These are phyloP conservation scores for Silene uniflora DNA, from an alignment of 148 eudicot genomes.

Conservation along the genomic window DNA sequence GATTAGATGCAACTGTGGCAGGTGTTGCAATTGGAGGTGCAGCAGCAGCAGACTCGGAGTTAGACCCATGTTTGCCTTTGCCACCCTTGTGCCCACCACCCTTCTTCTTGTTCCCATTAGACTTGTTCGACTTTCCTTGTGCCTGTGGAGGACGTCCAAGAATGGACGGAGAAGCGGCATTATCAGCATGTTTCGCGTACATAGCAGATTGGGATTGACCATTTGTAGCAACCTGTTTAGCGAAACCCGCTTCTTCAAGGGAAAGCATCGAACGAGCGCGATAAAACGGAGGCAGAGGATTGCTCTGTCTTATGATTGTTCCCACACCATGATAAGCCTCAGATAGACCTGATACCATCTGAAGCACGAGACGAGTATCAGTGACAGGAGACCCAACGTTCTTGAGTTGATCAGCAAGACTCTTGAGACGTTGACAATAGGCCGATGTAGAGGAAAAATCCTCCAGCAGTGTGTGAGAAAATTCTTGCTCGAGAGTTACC, in stretches of 20 bases:
- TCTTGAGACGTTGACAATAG: background rate
- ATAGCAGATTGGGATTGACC: background rate
- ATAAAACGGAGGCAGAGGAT: background rate
- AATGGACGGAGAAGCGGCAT: background rate
- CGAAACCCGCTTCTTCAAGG: background rate
- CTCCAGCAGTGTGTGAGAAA: background rate
- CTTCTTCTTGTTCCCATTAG: background rate
- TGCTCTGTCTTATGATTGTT: background rate
- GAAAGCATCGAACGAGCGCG: background rate
- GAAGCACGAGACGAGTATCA: no score
- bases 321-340: background rate
- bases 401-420: no score
- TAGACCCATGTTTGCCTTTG: no score
- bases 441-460: background rate
- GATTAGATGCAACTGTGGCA: background rate
- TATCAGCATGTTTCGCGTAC: background rate
- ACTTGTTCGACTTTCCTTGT: background rate
- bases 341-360: background rate
- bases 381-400: no score
- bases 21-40: no score
- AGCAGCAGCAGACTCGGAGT: no score
- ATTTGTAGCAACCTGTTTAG: background rate
- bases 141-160: background rate
- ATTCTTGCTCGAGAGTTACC: no score
- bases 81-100: no score